Percentiles rank a stretch among this genome's conserved stretches.
Conservation (phyloP, 2,329 filamentous ascomycete genomes). For the Pestalotiopsis sp. region DNA sequence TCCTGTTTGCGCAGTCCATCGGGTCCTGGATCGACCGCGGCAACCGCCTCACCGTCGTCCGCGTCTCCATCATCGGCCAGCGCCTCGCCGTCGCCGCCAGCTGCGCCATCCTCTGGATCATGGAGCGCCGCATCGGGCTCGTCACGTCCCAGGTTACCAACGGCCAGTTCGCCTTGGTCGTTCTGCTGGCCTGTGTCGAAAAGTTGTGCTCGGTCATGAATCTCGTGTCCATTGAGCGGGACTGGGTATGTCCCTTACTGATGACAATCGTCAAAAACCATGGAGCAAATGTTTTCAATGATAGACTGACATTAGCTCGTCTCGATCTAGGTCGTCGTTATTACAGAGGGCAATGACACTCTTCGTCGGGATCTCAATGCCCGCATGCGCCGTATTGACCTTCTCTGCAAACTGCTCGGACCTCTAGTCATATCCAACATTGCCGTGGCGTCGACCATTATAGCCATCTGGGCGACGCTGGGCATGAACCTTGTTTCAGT, state of each 20-base stretch:
- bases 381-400: conserved; percentile 53
- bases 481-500: conserved; percentile 51
- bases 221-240: conserved; percentile 69
- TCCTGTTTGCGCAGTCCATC: conserved; percentile 60
- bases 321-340: conserved; percentile 44
- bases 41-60: conserved; percentile 52
- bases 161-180: conserved; percentile 38
- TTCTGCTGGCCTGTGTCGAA: conserved; percentile 67
- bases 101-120: conserved; percentile 47
- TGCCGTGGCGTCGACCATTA: conserved; percentile 44
- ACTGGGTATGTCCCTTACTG: conserved; percentile 56
- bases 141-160: conserved; percentile 23
- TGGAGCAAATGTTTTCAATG: not conserved
- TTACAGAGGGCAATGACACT: conserved; percentile 43
- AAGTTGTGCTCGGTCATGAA: conserved; percentile 70
- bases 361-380: conserved; percentile 23
- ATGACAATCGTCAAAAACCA: not conserved
- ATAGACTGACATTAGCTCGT: not conserved
- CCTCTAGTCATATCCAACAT: conserved; percentile 55
- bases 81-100: conserved; percentile 48
- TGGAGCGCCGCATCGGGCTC: conserved; percentile 25
- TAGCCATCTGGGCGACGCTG: conserved; percentile 50
- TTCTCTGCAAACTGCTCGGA: conserved; percentile 59
- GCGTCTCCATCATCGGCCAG: conserved; percentile 51
- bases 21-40: conserved; percentile 62